Evolutionary conservation across 495 filamentous ascomycete species (phyloP), one percentile per base, ranked within the genome.

Genomic region (Xylaria intraflava): DNA sequence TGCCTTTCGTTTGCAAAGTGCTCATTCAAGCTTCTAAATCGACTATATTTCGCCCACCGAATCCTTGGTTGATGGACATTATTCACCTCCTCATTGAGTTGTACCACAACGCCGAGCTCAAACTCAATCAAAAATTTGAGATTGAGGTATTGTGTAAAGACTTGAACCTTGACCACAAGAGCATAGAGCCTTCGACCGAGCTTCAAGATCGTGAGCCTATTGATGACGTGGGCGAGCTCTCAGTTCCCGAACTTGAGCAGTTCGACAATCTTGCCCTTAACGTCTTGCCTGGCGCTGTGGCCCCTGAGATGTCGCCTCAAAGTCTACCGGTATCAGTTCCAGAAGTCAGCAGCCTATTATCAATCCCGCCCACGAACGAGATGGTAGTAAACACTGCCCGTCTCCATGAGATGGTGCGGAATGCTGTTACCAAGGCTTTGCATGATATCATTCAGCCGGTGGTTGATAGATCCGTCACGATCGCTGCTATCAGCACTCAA

Each of bases 51-150:
- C 87, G 82, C 57, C 90, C 93, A 8, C 92, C 93, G 11, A 97
- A 96, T 63, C 93, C 93, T 9, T 99, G 93, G 93, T 56, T 94
- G 51, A 92, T 96, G 88, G 93, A 97, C 51, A 89, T 96, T 33
- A 77, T 97, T 48, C 78, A 85, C 36, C 72, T 95, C 12, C 76
- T 99, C 44, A 84, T 93, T 47, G 93, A 97, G 58, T 79, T 99
- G 14, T 97, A 97, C 57, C 83, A 94, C 55, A 85, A 82, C 61
- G 88, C 88, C n/a, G 90, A 95, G 57, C 69, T 97, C 39, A 97
- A 96, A 66, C 77, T 96, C 36, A 95, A 96, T 58, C 82, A 92
- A 30, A 96, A 95, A 62, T 99, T 99, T 59, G 93, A 97, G 65
- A 97, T 99, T 58, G 93, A 99, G 66, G 90, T 97, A 7, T 76